Evolutionary conservation across 345 rosid species (phyloP), one percentile per base, ranked within the genome.

Genomic region (Rhizophora apiculata): DNA sequence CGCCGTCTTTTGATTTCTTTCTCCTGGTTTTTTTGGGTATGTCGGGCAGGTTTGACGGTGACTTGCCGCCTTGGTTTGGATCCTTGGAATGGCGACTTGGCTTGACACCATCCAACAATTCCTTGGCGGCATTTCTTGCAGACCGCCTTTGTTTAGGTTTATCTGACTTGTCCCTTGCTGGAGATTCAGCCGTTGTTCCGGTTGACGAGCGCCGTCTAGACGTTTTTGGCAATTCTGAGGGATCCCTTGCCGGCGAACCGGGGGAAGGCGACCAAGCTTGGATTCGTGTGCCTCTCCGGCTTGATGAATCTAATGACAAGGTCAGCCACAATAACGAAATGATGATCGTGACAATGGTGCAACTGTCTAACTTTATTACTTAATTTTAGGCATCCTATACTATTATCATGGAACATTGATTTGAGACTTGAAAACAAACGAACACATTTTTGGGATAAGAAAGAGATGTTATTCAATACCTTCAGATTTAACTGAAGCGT

Each of bases 61-160:
- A 65, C 8, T 80, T 82, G 6, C 20, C 43, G 2, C 78, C 85
- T 8, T 65, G 57, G 21, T 66, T 73, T 16, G 69, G 64, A 31
- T 69, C 67, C 77, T 74, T 74, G 0, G n/a, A 36, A 46, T 55
- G 29, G 31, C 72, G 46, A 21, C 4, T 37, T 39, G 71, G 20
- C 61, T 54, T 73, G 6, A 62, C 32, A 9, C 65, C 71, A 19
- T 32, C 56, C 51, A 27, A 15, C 60, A 43, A 29, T 3, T 72
- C 76, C 6, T 52, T 73, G 26, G 55, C 68, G 15, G 60, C 16
- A 27, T 48, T 63, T 68, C 46, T 59, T 6, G 97, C 82, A 37
- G 87, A 78, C 49, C 82, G 82, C 60, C 89, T 79, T 61, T 65
- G 87, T 75, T 69, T 84, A 0, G 80, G 63, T 76, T 76, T 88